Conservation (phyloP, 441 rosid species). For the Sinapis alba region DNA sequence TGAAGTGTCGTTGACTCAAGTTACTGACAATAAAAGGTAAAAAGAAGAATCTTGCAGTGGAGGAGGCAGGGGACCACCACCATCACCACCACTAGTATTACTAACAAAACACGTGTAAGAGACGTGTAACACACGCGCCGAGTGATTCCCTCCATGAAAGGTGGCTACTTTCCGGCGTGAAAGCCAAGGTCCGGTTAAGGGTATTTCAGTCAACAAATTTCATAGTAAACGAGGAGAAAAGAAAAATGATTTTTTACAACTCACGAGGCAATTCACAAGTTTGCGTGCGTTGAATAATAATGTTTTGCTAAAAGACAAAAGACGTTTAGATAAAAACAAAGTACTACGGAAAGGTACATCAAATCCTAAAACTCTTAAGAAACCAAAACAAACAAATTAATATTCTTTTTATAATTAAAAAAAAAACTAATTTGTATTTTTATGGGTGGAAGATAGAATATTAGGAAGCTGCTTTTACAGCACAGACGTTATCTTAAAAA, state of each 20-base stretch:
- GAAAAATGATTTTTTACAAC: not conserved
- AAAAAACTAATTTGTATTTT: constrained; percentile 15
- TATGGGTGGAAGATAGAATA: constrained; percentile 23
- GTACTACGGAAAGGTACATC: constrained; percentile 46
- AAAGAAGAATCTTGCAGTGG: constrained; percentile 36
- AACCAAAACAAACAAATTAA: not conserved
- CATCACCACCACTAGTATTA: not conserved
- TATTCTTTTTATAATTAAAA: constrained; percentile 3
- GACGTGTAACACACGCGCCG: constrained; percentile 36
- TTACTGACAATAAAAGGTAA: constrained; percentile 33
- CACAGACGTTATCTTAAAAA: constrained; percentile 26
- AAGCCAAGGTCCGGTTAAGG: constrained; percentile 40
- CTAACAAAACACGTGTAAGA: constrained; percentile 24
- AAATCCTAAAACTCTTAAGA: constrained; percentile 3
- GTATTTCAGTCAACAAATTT: constrained; percentile 18
- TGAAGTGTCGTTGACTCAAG: constrained; percentile 35
- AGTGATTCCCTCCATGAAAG: constrained; percentile 42
- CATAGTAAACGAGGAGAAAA: not conserved
- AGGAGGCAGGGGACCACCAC: constrained; percentile 36
- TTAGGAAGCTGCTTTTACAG: constrained; percentile 18
- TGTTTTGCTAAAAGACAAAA: constrained; percentile 28
- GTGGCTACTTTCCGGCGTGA: constrained; percentile 42
- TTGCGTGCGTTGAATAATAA: constrained; percentile 3
- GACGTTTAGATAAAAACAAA: not conserved
- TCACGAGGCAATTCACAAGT: constrained; percentile 14